Conservation (phyloP, 352 stramenopile genomes). For the Peronospora farinosa region DNA sequence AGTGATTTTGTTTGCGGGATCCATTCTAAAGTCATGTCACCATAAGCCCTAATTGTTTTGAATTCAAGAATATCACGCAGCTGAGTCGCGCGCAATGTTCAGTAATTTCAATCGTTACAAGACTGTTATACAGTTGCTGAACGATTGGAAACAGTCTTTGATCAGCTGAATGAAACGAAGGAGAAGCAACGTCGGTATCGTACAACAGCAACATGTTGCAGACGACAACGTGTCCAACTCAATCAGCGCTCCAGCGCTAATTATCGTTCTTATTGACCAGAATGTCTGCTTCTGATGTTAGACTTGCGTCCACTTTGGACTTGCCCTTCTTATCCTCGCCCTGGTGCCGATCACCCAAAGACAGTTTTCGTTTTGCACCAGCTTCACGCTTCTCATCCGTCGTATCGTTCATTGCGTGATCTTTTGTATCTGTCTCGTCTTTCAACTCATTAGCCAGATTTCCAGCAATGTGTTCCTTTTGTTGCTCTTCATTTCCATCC, state of each 20-base stretch:
- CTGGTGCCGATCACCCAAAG: constrained; percentile 17
- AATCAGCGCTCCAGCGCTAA: constrained; percentile 6
- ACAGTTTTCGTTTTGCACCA: constrained; percentile 26
- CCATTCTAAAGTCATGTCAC: too few species aligned
- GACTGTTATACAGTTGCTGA: constrained; percentile 16
- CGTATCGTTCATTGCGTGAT: not conserved
- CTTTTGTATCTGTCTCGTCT: constrained; percentile 10
- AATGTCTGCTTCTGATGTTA: constrained; percentile 9
- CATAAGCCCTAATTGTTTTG: too few species aligned
- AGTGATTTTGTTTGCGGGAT: too few species aligned
- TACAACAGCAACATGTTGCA: constrained; percentile 14
- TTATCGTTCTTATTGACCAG: constrained; percentile 10
- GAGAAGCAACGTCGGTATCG: constrained; percentile 23
- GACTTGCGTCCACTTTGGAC: constrained; percentile 8
- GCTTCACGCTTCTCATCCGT: constrained; percentile 20
- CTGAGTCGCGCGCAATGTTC: too few species aligned
- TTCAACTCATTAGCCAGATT: constrained; percentile 1
- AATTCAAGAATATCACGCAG: too few species aligned
- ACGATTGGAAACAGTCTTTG: constrained; percentile 18
- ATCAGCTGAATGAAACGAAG: constrained; percentile 10
- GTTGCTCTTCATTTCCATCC: not conserved
- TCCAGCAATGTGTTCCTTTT: not conserved
- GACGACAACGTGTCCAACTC: constrained; percentile 9
- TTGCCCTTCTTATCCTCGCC: constrained; percentile 29
- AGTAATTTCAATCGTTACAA: not conserved